Percentiles rank a stretch among this genome's conserved stretches.
Evolutionary conservation across 169 alveolate species (phyloP).

Genomic region (Amoebophrya sp.): DNA sequence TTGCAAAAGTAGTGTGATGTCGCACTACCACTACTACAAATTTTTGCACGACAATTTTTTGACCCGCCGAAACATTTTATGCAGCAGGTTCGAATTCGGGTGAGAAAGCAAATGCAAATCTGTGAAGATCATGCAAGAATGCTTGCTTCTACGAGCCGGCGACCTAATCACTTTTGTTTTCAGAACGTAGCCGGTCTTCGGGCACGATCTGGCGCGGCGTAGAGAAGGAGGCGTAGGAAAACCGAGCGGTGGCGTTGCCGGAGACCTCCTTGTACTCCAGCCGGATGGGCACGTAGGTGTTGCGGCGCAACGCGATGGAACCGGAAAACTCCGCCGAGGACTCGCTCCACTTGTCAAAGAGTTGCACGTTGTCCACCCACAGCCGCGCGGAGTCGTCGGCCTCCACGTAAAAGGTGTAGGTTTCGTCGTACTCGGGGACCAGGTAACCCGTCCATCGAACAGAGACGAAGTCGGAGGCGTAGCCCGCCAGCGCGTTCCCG

Average conservation of each 20-base stretch:
- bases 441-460: slow-evolving; percentile 35
- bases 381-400: slow-evolving; percentile 48
- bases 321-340: slow-evolving; percentile 31
- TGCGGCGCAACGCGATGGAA: background rate
- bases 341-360: slow-evolving; percentile 33
- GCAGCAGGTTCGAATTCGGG: too few relatives aligned
- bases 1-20: too few relatives aligned
- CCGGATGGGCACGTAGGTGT: background rate
- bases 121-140: too few relatives aligned
- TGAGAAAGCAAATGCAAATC: too few relatives aligned
- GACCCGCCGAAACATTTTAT: too few relatives aligned
- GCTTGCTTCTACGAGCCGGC: too few relatives aligned
- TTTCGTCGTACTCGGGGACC: slow-evolving; percentile 38
- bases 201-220: slow-evolving; percentile 27
- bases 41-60: too few relatives aligned
- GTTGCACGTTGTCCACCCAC: slow-evolving; percentile 44
- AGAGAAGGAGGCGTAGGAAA: slow-evolving; percentile 28
- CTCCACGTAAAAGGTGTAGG: slow-evolving; percentile 45
- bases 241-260: slow-evolving; percentile 8
- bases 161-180: too few relatives aligned
- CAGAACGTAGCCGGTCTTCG: slow-evolving; percentile 10
- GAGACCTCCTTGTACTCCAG: slow-evolving; percentile 36
- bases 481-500: slow-evolving; percentile 5
- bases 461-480: slow-evolving; percentile 39
- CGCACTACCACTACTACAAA: too few relatives aligned